Evolutionary conservation across 2,329 filamentous ascomycete species (phyloP).

Genomic region (Clonostachys byssicola): DNA sequence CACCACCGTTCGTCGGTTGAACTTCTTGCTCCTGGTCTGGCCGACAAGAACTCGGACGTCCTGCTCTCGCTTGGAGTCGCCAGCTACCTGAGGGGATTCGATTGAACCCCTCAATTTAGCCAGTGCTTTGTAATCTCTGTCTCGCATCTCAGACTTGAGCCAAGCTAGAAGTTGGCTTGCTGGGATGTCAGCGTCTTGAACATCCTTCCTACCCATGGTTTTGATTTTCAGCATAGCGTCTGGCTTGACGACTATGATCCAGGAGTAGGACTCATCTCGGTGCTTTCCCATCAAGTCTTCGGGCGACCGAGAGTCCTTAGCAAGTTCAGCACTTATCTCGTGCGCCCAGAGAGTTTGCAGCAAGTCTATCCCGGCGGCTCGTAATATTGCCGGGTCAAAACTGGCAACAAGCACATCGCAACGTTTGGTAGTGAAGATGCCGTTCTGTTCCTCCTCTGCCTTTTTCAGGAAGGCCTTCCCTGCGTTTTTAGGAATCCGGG

Average conservation of each 20-base stretch:
- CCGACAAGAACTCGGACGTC: slow-evolving; percentile 83
- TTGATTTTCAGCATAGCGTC: slow-evolving; percentile 75
- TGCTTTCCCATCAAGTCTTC: slow-evolving; percentile 78
- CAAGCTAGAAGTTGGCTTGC: slow-evolving; percentile 71
- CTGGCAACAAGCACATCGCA: slow-evolving; percentile 90
- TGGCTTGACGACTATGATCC: slow-evolving; percentile 85
- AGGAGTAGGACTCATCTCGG: slow-evolving; percentile 73
- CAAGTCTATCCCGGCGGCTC: slow-evolving; percentile 72
- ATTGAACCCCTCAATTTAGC: slow-evolving; percentile 30
- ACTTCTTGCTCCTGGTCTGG: slow-evolving; percentile 84
- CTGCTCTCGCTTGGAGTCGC: slow-evolving; percentile 43
- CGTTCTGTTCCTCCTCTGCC: slow-evolving; percentile 55
- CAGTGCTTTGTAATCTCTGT: slow-evolving; percentile 63
- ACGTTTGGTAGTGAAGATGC: slow-evolving; percentile 59
- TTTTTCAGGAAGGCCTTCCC: slow-evolving; percentile 66
- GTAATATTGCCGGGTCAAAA: slow-evolving; percentile 73
- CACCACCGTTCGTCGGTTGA: slow-evolving; percentile 81
- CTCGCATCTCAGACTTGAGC: slow-evolving; percentile 77
- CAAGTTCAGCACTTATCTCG: slow-evolving; percentile 84
- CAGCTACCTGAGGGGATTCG: slow-evolving; percentile 11
- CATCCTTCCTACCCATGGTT: slow-evolving; percentile 71
- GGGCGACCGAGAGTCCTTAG: slow-evolving; percentile 70
- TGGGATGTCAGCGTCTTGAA: slow-evolving; percentile 71
- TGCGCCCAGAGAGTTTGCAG: slow-evolving; percentile 77
- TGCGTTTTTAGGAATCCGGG: slow-evolving; percentile 55